Conservation (phyloP, 2,329 filamentous ascomycete species). For the Clonostachys sp. region DNA sequence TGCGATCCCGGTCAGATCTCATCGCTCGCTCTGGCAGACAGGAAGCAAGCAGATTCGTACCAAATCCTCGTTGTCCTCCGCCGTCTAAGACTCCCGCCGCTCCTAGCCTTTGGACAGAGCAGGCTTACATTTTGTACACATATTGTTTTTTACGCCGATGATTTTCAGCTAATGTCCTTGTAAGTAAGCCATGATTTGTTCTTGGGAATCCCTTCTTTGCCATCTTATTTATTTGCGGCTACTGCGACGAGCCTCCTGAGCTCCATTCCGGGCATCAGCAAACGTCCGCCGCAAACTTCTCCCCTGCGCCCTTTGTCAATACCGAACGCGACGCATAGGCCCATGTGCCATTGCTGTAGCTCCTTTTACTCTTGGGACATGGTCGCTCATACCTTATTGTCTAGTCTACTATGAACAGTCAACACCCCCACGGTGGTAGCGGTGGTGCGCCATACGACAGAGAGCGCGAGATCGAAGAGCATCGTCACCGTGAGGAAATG, state of each 20-base stretch:
- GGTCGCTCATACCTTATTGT: neutral
- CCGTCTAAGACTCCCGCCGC: neutral
- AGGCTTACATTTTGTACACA: neutral
- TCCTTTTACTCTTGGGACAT: too few relatives aligned
- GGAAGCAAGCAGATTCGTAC: too few relatives aligned
- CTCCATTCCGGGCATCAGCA: too few relatives aligned
- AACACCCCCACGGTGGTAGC: conserved; percentile 33
- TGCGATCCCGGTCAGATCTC: too few relatives aligned
- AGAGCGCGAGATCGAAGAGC: conserved; percentile 42
- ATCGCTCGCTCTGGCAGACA: too few relatives aligned
- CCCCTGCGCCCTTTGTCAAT: too few relatives aligned
- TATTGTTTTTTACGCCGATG: neutral
- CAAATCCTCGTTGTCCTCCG: too few relatives aligned
- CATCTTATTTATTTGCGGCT: too few relatives aligned
- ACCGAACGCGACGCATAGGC: too few relatives aligned
- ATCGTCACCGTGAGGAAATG: conserved; percentile 30
- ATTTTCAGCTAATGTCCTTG: conserved; percentile 2
- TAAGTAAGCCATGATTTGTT: neutral
- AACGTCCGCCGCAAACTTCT: too few relatives aligned
- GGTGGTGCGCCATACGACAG: conserved; percentile 37
- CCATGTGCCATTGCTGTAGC: too few relatives aligned
- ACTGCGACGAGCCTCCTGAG: too few relatives aligned
- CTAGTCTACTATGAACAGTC: conserved; percentile 37
- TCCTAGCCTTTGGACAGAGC: neutral
- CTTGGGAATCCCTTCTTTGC: neutral